Base-by-base conservation (phyloP, 1,284 basidiomycete species). In the Leccinum holopus region DNA sequence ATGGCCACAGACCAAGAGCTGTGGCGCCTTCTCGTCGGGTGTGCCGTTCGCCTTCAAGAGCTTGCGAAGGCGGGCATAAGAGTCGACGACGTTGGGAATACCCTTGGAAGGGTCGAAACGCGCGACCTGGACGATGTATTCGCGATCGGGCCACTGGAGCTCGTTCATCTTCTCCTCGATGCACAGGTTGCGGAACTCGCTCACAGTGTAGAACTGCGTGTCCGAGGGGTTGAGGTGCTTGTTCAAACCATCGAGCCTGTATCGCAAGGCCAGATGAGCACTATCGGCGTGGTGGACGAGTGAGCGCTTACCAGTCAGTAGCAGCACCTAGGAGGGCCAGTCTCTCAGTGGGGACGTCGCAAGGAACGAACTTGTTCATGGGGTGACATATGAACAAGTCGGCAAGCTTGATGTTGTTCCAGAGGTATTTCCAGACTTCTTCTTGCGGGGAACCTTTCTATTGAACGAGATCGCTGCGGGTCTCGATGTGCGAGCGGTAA, bases 401-500 rank as follows among this genome's bases (percentile, higher is more conserved):
- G 56, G 91, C 87, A 32, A 88, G 81, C 73, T 92, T 83, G 71
- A 95, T 92, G 76, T 93, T 93, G 69, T 92, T 88, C 88, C 90
- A 95, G 16, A 95, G 82, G 75, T 94, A 95, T 70, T 94, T 84
- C 92, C 93, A 95, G 11, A 94, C 92, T 67, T 91, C 89, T 70
- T 90, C 85, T 70, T 95, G 92, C 32, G 91, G 89, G 6, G 92
- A 94, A 47, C 89, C 88, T 35, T 84, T 77, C 37, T 84, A 79
- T 71, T 90, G 87, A 33, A 90, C 84, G 58, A 92, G 84, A 74
- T 92, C 90, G 67, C 87, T 89, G 37, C 90, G 86, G 75, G 94
- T 92, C 78, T 95, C 93, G 65, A 95, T 95, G 79, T 95, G 93
- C 53, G 92, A 95, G 49, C 93, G 88, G 76, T 95, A 95, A 67